Evolutionary conservation across 306 rosid genomes (phyloP).

Genomic region (cucumber (Cucumis sativus)): DNA sequence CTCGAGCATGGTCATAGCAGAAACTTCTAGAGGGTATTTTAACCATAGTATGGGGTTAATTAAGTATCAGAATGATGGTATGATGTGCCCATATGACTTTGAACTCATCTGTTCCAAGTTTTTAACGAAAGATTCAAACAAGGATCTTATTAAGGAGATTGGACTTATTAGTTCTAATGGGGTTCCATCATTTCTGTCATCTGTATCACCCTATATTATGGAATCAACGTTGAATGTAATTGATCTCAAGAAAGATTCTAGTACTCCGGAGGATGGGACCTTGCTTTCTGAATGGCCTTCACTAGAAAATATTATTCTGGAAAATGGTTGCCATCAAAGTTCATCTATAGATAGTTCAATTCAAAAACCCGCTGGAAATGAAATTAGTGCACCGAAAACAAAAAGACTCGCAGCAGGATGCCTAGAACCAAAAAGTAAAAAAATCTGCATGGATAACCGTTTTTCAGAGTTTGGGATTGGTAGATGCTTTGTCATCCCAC

Average conservation of each 20-base stretch:
- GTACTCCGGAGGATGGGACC: constrained; percentile 20
- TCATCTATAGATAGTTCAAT: constrained; percentile 18
- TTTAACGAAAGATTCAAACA: constrained; percentile 59
- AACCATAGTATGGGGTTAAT: constrained; percentile 48
- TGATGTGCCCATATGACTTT: constrained; percentile 55
- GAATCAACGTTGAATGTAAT: constrained; percentile 28
- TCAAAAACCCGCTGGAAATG: constrained; percentile 27
- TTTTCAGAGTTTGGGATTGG: constrained; percentile 37
- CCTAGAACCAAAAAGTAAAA: constrained; percentile 32
- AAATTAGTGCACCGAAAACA: constrained; percentile 19
- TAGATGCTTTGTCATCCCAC: constrained; percentile 69
- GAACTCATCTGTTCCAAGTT: constrained; percentile 70
- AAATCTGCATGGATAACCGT: constrained; percentile 17
- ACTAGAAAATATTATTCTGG: constrained; percentile 27
- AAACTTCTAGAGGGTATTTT: constrained; percentile 24
- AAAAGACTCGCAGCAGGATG: constrained; percentile 25
- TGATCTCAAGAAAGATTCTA: constrained; percentile 29
- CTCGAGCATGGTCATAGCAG: constrained; percentile 31
- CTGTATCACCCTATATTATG: constrained; percentile 36
- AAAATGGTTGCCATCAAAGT: constrained; percentile 18
- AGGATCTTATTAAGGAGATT: constrained; percentile 54
- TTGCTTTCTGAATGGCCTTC: constrained; percentile 29
- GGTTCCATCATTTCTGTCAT: constrained; percentile 42
- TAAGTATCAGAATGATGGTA: constrained; percentile 55
- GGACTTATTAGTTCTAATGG: constrained; percentile 81